Evolutionary conservation across 1,284 basidiomycete genomes (phyloP), one percentile per base, ranked within the genome.

Genomic region (Vanrija pseudolonga): DNA sequence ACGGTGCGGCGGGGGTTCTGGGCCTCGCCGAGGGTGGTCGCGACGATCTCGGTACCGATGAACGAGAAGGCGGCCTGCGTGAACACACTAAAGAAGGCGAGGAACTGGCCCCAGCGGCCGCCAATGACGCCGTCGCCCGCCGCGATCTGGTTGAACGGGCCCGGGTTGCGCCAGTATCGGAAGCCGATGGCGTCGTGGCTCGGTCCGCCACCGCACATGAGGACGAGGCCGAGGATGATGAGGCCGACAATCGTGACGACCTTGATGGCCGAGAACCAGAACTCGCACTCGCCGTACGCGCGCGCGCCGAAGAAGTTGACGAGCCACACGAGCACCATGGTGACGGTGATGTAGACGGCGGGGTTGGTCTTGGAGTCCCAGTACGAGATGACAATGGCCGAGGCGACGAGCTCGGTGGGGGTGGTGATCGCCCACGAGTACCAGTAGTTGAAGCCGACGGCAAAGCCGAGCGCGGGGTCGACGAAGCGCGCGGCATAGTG

Each of bases 61-160:
- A 86, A 88, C 3, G 87, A 89, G 80, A 90, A 93, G 3, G 85
- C 86, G 12, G 89, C 88, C 68, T 89, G 87, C 20, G 89, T 83
- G 47, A 89, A 72, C 15, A 88, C 82, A 52, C 77, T 80, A 50
- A 88, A 75, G 64, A 90, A 82, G 17, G 80, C 87, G 22, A 89
- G 79, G 78, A 86, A 90, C 20, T 83, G 79, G 62, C 86, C 85
- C 67, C 67, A 71, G 28, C 36, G 15, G 8, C 72, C 71, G 1
- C 41, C 42, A 36, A 73, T 62, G 14, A 55, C 41, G 1, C 45
- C 55, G 11, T 47, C 46, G 4, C 60, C 65, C 7, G 52, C 60
- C 11, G 51, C 41, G 17, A 61, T 53, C 43, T 53, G 50, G 36
- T 56, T 59, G 44, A 63, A 59, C 6, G 57, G 53, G 12, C 86